phyloP scores from a whole-genome alignment of 2,329 filamentous ascomycete species.

The Helicocarpus griseus region DNA sequence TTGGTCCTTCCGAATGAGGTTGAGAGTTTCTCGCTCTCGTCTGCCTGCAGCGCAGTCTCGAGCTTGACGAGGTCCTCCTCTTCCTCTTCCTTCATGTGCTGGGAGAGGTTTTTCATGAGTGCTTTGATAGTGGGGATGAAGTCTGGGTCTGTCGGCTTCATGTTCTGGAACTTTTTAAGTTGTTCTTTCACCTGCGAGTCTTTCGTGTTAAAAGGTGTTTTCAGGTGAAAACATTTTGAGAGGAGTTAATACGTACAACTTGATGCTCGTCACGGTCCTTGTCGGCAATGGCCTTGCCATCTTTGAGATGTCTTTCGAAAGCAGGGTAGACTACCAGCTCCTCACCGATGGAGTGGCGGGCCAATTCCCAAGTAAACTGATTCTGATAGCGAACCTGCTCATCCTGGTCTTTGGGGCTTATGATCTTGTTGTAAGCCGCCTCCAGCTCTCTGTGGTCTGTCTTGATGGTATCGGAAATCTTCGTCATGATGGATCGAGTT shows the following conservation, averaged over 20 bases:
- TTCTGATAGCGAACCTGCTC: conserved; percentile 37
- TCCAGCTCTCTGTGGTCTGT: conserved; percentile 32
- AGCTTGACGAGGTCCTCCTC: conserved; percentile 40
- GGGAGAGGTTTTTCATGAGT: conserved; percentile 35
- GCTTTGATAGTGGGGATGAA: conserved; percentile 37
- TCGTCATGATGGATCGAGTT: conserved; percentile 6
- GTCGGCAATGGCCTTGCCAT: conserved; percentile 36
- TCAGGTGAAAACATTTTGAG: not conserved
- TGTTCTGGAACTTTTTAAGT: conserved; percentile 41
- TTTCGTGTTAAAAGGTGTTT: not conserved
- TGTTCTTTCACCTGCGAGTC: conserved; percentile 41
- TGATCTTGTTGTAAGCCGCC: conserved; percentile 32
- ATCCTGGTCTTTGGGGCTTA: conserved; percentile 29
- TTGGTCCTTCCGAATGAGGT: conserved; percentile 44
- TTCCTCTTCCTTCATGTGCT: conserved; percentile 46
- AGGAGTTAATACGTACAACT: conserved; percentile 20
- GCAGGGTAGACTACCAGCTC: conserved; percentile 45
- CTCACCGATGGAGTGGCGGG: conserved; percentile 40
- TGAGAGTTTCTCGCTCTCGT: conserved; percentile 30
- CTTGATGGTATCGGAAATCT: conserved; percentile 26
- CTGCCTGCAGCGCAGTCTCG: conserved; percentile 31
- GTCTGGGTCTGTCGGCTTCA: conserved; percentile 30
- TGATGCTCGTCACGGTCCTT: conserved; percentile 42
- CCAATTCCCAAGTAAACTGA: conserved; percentile 42
- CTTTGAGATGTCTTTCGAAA: conserved; percentile 38